Conservation (phyloP, 176 grass and related monocot species). For the Triticum aestivum region DNA sequence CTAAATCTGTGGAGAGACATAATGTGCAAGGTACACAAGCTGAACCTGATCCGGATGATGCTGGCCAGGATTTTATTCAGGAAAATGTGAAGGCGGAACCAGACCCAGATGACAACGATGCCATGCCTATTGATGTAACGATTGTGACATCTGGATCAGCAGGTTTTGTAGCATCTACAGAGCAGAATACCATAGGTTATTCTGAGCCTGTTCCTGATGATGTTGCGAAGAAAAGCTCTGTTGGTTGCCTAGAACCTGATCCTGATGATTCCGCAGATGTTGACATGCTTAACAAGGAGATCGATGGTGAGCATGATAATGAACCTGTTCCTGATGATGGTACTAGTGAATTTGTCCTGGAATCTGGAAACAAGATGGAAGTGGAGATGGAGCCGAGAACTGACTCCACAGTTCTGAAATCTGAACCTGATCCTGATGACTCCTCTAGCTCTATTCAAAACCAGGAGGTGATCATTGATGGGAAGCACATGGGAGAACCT, state of each 20-base stretch:
- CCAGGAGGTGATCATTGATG: slow-evolving; percentile 16
- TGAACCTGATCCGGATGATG: slow-evolving; percentile 38
- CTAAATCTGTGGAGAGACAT: slow-evolving; percentile 1
- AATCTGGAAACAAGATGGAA: slow-evolving; percentile 38
- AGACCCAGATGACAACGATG: slow-evolving; percentile 43
- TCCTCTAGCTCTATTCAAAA: slow-evolving; percentile 32
- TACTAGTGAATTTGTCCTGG: slow-evolving; percentile 4
- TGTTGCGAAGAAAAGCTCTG: not conserved
- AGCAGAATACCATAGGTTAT: slow-evolving; percentile 15
- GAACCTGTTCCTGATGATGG: slow-evolving; percentile 48
- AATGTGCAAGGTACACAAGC: not conserved
- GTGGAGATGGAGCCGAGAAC: slow-evolving; percentile 20
- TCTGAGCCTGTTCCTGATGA: slow-evolving; percentile 45
- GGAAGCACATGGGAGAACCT: slow-evolving; percentile 29
- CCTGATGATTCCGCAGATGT: slow-evolving; percentile 44
- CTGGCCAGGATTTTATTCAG: slow-evolving; percentile 17
- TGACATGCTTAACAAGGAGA: slow-evolving; percentile 16
- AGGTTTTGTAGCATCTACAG: slow-evolving; percentile 15
- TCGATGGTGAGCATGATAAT: not conserved
- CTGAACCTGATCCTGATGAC: slow-evolving; percentile 55
- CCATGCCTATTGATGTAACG: slow-evolving; percentile 28
- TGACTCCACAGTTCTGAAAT: slow-evolving; percentile 1
- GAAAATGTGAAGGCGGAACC: slow-evolving; percentile 1
- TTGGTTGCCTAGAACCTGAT: slow-evolving; percentile 44
- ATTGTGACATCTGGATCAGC: not conserved